phyloP scores from a whole-genome alignment of 495 filamentous ascomycete species.

The Penicillium alfredii region DNA sequence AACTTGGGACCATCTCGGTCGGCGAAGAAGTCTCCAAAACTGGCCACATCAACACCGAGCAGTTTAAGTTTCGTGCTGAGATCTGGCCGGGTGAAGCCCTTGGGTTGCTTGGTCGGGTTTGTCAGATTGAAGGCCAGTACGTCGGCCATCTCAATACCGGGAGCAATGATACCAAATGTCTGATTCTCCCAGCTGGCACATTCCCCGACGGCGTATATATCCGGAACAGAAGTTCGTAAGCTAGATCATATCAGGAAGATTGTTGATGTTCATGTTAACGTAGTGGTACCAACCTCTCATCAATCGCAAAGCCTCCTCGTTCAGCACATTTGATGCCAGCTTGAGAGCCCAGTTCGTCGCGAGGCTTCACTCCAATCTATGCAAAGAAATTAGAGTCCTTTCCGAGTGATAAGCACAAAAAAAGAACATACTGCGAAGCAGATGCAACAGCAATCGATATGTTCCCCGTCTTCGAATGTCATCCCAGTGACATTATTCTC shows the following conservation, averaged over 20 bases:
- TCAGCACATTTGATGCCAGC: slow-evolving; percentile 70
- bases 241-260: too few species aligned
- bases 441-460: slow-evolving; percentile 74
- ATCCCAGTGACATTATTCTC: slow-evolving; percentile 68
- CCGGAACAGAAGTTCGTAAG: slow-evolving; percentile 63
- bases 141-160: slow-evolving; percentile 95
- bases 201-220: slow-evolving; percentile 90
- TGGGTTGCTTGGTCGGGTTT: slow-evolving; percentile 65
- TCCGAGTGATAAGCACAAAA: background rate
- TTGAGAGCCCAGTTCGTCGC: slow-evolving; percentile 71
- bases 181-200: slow-evolving; percentile 93
- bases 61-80: slow-evolving; percentile 93
- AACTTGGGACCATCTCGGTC: slow-evolving; percentile 81
- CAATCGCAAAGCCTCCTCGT: slow-evolving; percentile 72
- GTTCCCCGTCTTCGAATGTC: slow-evolving; percentile 77
- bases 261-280: background rate
- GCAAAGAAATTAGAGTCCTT: too few species aligned
- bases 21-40: slow-evolving; percentile 95
- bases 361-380: slow-evolving; percentile 72
- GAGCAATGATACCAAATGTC: slow-evolving; percentile 90
- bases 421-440: slow-evolving; percentile 68
- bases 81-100: slow-evolving; percentile 77
- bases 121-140: slow-evolving; percentile 93
- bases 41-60: slow-evolving; percentile 88
- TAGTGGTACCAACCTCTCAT: slow-evolving; percentile 45